phyloP scores from a whole-genome alignment of 768 basidiomycete species.

The Lactifluus echinatus region DNA sequence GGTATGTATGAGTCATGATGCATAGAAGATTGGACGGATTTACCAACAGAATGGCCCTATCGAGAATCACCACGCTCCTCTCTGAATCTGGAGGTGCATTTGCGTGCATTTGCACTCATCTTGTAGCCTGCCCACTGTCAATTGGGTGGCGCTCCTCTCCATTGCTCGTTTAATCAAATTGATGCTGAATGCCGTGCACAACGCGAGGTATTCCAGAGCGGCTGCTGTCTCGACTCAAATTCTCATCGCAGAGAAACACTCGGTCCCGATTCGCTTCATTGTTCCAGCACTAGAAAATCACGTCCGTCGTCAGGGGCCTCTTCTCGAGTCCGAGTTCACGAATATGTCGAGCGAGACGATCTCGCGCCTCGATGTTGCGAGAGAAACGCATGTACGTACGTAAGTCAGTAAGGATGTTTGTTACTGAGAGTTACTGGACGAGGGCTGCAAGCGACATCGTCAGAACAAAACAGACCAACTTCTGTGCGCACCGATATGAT shows the following conservation, averaged over 20 bases:
- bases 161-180: neutral
- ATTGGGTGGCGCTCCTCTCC: slow-evolving; percentile 1
- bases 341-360: neutral
- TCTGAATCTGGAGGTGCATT: no score
- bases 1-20: no score
- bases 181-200: slow-evolving; percentile 5
- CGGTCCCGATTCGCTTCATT: neutral
- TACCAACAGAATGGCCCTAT: no score
- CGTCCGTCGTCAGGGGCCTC: neutral
- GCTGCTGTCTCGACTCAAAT: neutral
- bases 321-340: neutral
- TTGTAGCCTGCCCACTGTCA: no score
- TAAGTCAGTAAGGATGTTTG: neutral
- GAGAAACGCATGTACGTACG: neutral
- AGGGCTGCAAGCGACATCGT: neutral
- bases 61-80: no score
- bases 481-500: no score
- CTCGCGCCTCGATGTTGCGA: neutral
- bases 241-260: neutral
- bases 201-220: neutral
- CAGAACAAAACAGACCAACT: neutral
- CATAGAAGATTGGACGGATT: no score
- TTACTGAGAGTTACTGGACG: neutral
- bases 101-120: no score
- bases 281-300: neutral